Evolutionary conservation across 331 rosid species (phyloP).

Genomic region (Acacia concinna): DNA sequence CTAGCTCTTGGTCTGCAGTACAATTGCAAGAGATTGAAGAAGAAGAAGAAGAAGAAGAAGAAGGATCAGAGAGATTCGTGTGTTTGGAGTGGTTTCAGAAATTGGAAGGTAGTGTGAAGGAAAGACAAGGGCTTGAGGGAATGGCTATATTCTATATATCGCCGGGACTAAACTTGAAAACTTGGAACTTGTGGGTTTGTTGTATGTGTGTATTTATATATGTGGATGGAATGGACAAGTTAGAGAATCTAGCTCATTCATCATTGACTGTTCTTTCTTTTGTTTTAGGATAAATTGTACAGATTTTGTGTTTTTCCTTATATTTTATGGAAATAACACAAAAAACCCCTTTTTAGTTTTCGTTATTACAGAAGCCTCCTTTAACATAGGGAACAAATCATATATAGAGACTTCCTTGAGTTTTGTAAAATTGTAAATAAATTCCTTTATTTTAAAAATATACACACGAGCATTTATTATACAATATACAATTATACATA

Average conservation of each 20-base stretch:
- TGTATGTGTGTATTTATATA: background rate
- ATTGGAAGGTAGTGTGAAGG: slow-evolving; percentile 33
- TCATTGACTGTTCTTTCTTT: background rate
- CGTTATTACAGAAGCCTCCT: background rate
- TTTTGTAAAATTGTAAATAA: background rate
- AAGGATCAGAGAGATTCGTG: slow-evolving; percentile 34
- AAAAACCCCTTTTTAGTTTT: background rate
- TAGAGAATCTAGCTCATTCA: background rate
- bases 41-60: slow-evolving; percentile 26
- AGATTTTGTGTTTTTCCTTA: background rate
- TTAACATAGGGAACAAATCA: background rate
- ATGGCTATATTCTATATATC: slow-evolving; percentile 5
- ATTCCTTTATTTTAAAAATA: background rate
- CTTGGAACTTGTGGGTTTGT: slow-evolving; percentile 5
- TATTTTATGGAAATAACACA: background rate
- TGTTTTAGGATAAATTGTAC: background rate
- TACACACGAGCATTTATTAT: background rate
- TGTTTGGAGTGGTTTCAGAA: slow-evolving; percentile 18
- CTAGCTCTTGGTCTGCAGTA: background rate
- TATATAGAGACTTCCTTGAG: background rate
- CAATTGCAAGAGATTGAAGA: slow-evolving; percentile 19
- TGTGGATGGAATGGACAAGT: background rate
- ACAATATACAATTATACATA: no score
- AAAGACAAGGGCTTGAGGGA: slow-evolving; percentile 27
- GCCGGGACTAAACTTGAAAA: slow-evolving; percentile 21